phyloP scores from a whole-genome alignment of 441 rosid genomes.

The Sinapis alba region DNA sequence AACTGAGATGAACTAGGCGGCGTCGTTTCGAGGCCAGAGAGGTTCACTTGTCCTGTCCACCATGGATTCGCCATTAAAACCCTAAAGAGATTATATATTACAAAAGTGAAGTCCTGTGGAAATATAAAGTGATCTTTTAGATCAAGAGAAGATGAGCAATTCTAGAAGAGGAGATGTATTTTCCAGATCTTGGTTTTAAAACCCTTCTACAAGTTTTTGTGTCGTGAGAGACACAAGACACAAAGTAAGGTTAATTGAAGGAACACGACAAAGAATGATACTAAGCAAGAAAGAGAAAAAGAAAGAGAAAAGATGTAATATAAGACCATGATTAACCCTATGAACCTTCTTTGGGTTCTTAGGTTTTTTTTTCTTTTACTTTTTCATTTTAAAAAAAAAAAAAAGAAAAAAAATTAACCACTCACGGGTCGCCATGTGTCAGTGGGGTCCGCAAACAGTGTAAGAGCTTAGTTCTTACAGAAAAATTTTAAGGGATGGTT shows the following conservation, averaged over 20 bases:
- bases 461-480: too few species aligned
- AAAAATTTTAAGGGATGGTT: too few species aligned
- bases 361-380: too few species aligned
- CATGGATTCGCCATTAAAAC: slow-evolving; percentile 67
- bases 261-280: slow-evolving; percentile 44
- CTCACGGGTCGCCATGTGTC: too few species aligned
- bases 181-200: slow-evolving; percentile 38
- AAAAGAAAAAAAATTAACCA: too few species aligned
- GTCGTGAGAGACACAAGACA: slow-evolving; percentile 40
- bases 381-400: too few species aligned
- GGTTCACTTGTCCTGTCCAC: slow-evolving; percentile 76
- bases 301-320: slow-evolving; percentile 43
- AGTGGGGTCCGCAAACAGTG: too few species aligned
- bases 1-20: slow-evolving; percentile 56
- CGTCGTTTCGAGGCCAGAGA: slow-evolving; percentile 61
- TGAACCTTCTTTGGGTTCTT: too few species aligned
- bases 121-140: slow-evolving; percentile 3
- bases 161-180: slow-evolving; percentile 21
- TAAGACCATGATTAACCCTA: background rate
- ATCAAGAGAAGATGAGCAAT: slow-evolving; percentile 22
- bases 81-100: slow-evolving; percentile 13
- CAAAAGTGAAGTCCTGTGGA: slow-evolving; percentile 25
- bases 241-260: slow-evolving; percentile 33
- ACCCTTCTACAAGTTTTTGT: slow-evolving; percentile 36
- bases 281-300: slow-evolving; percentile 43